phyloP scores from a whole-genome alignment of 441 rosid species.

The Hura crepitans region DNA sequence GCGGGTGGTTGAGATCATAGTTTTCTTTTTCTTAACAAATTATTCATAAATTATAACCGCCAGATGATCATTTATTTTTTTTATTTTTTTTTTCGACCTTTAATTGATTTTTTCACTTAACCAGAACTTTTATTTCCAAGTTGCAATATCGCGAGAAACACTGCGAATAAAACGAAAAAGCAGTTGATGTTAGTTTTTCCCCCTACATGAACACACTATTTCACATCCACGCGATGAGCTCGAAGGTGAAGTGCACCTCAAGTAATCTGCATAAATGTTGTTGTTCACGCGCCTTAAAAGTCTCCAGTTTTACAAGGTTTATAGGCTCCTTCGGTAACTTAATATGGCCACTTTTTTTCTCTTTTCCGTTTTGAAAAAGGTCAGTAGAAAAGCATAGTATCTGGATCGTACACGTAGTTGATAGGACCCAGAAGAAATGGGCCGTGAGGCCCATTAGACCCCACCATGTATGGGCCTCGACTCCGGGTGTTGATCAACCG shows the following conservation, averaged over 20 bases:
- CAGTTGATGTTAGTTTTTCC: constrained; percentile 27
- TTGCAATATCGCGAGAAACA: constrained; percentile 10
- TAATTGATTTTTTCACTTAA: too few species aligned
- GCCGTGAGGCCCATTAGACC: constrained; percentile 16
- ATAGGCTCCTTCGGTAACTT: constrained; percentile 13
- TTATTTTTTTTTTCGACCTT: neutral
- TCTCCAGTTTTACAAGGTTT: too few species aligned
- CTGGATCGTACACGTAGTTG: constrained; percentile 24
- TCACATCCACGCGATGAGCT: neutral
- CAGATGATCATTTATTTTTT: neutral
- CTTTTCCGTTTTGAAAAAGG: neutral
- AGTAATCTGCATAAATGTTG: neutral
- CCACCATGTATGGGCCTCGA: too few species aligned
- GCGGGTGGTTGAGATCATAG: too few species aligned
- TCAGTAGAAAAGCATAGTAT: too few species aligned
- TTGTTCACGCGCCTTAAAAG: constrained; percentile 13
- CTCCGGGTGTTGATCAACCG: too few species aligned
- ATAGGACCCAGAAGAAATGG: constrained; percentile 16
- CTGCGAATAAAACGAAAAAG: constrained; percentile 26
- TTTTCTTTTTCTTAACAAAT: neutral
- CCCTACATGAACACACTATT: neutral
- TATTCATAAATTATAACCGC: constrained; percentile 8
- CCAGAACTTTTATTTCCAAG: neutral
- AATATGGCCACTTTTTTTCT: neutral
- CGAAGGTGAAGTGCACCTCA: neutral